Conservation (phyloP, 305 asterid genomes). For the Solanum hybrid region DNA sequence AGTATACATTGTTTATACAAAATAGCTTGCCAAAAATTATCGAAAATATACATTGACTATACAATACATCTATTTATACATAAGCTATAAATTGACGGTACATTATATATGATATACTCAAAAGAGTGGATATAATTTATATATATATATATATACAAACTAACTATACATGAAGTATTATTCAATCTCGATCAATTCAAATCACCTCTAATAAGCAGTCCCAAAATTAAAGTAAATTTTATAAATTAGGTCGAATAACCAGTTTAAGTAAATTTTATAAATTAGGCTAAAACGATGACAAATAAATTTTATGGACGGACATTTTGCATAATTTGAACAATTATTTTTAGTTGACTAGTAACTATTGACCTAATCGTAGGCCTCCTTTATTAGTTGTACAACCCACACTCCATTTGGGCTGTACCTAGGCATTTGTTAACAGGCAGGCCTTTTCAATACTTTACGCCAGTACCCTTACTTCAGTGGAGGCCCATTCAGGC, state of each 20-base stretch:
- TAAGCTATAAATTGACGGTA: too few species aligned
- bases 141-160: too few species aligned
- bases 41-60: too few species aligned
- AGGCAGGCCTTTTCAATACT: background rate
- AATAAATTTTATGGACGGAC: too few species aligned
- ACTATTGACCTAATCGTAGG: background rate
- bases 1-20: too few species aligned
- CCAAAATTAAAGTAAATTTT: too few species aligned
- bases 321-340: too few species aligned
- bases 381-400: background rate
- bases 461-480: background rate
- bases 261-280: background rate
- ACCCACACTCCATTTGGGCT: background rate
- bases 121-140: too few species aligned
- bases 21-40: too few species aligned
- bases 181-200: background rate
- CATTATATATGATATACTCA: too few species aligned
- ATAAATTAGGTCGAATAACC: background rate
- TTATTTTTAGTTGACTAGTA: background rate
- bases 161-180: too few species aligned
- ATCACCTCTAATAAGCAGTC: background rate
- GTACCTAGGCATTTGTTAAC: background rate
- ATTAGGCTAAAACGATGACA: background rate
- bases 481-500: background rate
- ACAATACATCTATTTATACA: too few species aligned